Base-by-base conservation (phyloP, 164 flowering plant genomes). In the Nelumbo lutea region DNA sequence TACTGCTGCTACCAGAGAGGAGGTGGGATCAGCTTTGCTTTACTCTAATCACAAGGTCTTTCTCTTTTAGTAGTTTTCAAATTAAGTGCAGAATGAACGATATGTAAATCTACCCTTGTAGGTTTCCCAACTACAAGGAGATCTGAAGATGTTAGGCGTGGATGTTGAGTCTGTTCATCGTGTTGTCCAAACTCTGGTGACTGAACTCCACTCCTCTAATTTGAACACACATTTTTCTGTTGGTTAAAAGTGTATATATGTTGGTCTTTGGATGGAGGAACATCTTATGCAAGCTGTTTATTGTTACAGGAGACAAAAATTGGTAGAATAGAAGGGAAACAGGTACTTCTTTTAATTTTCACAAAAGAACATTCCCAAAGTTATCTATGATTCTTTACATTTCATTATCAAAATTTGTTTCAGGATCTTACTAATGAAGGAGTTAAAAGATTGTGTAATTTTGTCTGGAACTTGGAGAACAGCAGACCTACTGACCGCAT, bases 151-250 rank as follows among this genome's bases (percentile, higher is more conserved):
- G 15, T 74, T 87, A 15, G 71, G 77, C 42, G 73, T 50, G 10
- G 79, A 89, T 68, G 80, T 91, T 63, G 77, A 67, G 64, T 72
- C 77, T 14, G 82, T 91, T 71, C 87, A 77, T 50, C 72, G 72
- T 65, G 88, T 77, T 10, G 90, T 86, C 50, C 79, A 74, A 68
- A 78, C 73, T 45, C 80, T 89, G 91, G 97, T 90, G 61, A 79
- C 63, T 59, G 43, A 27, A 27, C 27, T 27, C 27, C 0, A 27
- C 27, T 27, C 27, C 27, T 27, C 27, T 27, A 27, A 27, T 27
- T 27, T 27, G 27, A 27, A 27, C 27, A 27, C 27, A 27, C 27
- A 27, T 27, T 27, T 27, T 27, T 27, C 27, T 27, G 27, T 27
- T 27, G 27, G 27, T 27, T 27, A 27, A 27, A 56, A 2, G 40